Evolutionary conservation across 2,329 filamentous ascomycete genomes (phyloP), one percentile per base, ranked within the genome.

Genomic region (Scedosporium apiospermum): DNA sequence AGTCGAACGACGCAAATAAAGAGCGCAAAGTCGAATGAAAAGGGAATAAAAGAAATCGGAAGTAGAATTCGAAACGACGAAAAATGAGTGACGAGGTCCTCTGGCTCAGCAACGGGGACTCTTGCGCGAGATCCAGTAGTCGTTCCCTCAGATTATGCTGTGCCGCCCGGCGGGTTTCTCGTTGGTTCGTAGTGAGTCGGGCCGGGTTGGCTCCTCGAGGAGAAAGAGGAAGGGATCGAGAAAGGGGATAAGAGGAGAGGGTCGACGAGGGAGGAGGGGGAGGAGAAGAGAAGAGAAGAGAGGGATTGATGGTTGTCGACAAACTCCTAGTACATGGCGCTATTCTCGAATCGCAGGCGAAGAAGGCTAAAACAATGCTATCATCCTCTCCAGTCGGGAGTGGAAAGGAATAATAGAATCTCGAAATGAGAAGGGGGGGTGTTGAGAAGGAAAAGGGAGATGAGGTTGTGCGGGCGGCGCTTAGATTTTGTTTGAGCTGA

Each of bases 381-480:
- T 55, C 59, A 61, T 61, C 59, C 59, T 61, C 59, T 61, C 30
- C 59, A 30, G 51, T 55, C 23, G 23, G 16, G 59, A 21, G 44
- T 21, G 26, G 44, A 34, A 21, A 34, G 26, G 26, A 53, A 61
- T 12, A 30, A 51, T n/a, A 51, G 44, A 51, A 58, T 18, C 21
- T 21, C 57, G 38, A 59, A 42, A 42, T n/a, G 41, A 34, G n/a
- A 30, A 27, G n/a, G 23, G 53, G 21, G 60, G 60, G 60, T 21
- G 26, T 55, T 42, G 60, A 58, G 53, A 58, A 62, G n/a, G 60
- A 38, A 21, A 62, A 38, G 38, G 34, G 23, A 55, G 38, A 9
- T n/a, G 57, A 58, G 38, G 42, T 18, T 58, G 60, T 62, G 60
- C 23, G 53, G 60, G 60, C 60, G 60, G 60, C 60, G 53, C 60